Conservation (phyloP, 371 early-diverging fungal species). For the Amoeboaphelidium occidentale region DNA sequence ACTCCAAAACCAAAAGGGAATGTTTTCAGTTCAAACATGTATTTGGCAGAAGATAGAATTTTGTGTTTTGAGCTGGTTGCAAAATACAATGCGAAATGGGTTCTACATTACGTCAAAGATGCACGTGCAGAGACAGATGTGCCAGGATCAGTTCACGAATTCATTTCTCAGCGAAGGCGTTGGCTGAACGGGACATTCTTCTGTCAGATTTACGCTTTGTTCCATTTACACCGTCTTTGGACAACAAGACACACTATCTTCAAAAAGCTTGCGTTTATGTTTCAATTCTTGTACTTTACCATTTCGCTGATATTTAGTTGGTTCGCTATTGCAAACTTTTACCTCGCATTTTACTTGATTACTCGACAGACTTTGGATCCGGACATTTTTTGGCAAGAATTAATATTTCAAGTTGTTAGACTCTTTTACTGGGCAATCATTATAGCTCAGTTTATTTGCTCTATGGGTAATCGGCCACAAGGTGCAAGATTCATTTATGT, state of each 20-base stretch:
- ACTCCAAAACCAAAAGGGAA: slow-evolving; percentile 12
- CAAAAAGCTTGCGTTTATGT: not conserved
- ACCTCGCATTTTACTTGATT: not conserved
- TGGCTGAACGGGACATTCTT: slow-evolving; percentile 40
- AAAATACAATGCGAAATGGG: slow-evolving; percentile 30
- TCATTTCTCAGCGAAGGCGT: slow-evolving; percentile 29
- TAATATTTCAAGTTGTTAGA: not conserved
- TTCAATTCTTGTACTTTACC: not conserved
- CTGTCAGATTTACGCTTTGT: slow-evolving; percentile 31
- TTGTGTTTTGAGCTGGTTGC: slow-evolving; percentile 48
- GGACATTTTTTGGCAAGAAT: not conserved
- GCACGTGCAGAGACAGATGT: slow-evolving; percentile 48
- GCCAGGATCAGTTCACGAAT: slow-evolving; percentile 31
- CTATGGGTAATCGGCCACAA: slow-evolving; percentile 79
- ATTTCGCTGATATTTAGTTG: not conserved
- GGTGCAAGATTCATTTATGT: slow-evolving; percentile 47
- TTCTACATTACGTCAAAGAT: slow-evolving; percentile 32
- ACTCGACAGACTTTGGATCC: not conserved
- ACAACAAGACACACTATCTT: not conserved
- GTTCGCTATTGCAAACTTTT: not conserved
- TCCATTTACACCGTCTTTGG: slow-evolving; percentile 19
- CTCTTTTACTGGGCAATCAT: slow-evolving; percentile 8
- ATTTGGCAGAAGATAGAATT: slow-evolving; percentile 45
- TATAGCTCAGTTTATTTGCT: slow-evolving; percentile 46
- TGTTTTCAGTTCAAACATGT: slow-evolving; percentile 44